Base-by-base conservation (phyloP, 2,329 filamentous ascomycete genomes). In the Arthrobotrys sinensis region DNA sequence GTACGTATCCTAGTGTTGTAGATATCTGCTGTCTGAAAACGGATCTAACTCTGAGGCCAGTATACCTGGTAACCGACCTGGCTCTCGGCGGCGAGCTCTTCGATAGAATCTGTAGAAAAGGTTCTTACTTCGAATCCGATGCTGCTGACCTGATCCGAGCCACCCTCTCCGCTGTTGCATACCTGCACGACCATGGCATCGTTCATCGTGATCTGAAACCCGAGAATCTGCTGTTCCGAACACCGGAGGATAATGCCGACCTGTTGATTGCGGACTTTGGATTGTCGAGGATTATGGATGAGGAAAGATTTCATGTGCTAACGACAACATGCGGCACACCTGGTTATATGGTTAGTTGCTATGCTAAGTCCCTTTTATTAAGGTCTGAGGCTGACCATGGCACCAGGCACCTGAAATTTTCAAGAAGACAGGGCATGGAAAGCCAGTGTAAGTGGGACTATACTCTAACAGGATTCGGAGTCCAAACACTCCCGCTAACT, bases 321-420 rank as follows among this genome's bases (percentile, higher is more conserved):
- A 99, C 96, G 10, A 99, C 96, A 0, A 99, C 96, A 0, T 99
- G 96, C 84, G 96, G 96, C 76, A 99, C 96, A 0, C 96, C 96
- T 2, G 96, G 96, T 60, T 99, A 99, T 85, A 99, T 99, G 96
- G 67, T 71, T 53, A 7, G 24, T 53, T 19, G 12, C 34, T 38
- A n/a, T 32, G 24, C 10, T 10, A 14, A 3, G 12, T 32, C n/a
- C 38, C 53, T 7, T 12, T 43, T 40, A n/a, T 3, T 12, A 14
- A 11, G 11, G 8, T 32, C 24, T 19, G 24, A 6, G 19, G 46
- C 53, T 65, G 28, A 67, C 12, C 21, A 21, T 11, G 6, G 6
- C 5, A 1, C 16, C 32, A 73, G 70, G 96, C 96, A 1, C 96
- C 96, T 21, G 96, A 99, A 85, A 99, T 99, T 82, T 99, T 99